Percentiles rank a stretch among this genome's conserved stretches.
Conservation (phyloP, 805 yeast genomes). For the Candida ascalaphidarum region DNA sequence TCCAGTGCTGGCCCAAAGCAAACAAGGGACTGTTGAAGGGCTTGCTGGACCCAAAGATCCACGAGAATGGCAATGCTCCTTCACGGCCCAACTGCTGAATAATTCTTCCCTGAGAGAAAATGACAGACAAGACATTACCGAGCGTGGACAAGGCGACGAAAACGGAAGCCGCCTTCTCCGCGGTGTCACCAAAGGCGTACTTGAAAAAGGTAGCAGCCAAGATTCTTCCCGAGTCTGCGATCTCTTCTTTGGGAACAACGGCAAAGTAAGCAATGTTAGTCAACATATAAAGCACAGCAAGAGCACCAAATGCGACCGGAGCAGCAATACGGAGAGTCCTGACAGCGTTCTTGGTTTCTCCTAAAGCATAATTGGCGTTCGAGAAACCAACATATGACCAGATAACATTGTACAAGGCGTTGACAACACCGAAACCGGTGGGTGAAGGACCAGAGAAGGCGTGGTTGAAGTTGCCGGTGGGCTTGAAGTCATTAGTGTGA, state of each 20-base stretch:
- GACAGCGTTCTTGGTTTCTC: slow-evolving; percentile 69
- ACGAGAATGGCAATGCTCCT: slow-evolving; percentile 69
- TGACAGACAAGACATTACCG: slow-evolving; percentile 76
- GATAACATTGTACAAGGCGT: slow-evolving; percentile 72
- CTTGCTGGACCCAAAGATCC: slow-evolving; percentile 58
- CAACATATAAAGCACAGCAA: slow-evolving; percentile 63
- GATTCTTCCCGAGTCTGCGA: slow-evolving; percentile 54
- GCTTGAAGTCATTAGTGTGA: slow-evolving; percentile 36
- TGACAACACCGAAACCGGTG: slow-evolving; percentile 61
- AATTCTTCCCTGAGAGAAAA: slow-evolving; percentile 75
- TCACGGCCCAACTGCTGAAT: slow-evolving; percentile 78
- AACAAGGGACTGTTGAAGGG: slow-evolving; percentile 70
- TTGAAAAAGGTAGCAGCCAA: slow-evolving; percentile 72
- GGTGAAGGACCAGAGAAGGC: slow-evolving; percentile 50
- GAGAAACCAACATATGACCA: slow-evolving; percentile 84
- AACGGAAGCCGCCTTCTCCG: slow-evolving; percentile 66
- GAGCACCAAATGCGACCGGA: slow-evolving; percentile 56
- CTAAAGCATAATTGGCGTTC: slow-evolving; percentile 74
- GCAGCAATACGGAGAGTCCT: slow-evolving; percentile 65
- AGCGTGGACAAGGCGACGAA: slow-evolving; percentile 76
- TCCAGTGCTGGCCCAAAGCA: slow-evolving; percentile 71
- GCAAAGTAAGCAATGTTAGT: slow-evolving; percentile 77
- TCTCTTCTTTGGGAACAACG: slow-evolving; percentile 62
- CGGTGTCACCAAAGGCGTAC: slow-evolving; percentile 60
- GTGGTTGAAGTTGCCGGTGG: slow-evolving; percentile 51